Evolutionary conservation across 768 basidiomycete genomes (phyloP), one percentile per base, ranked within the genome.

Genomic region (Omphalotus guepiniiformis): DNA sequence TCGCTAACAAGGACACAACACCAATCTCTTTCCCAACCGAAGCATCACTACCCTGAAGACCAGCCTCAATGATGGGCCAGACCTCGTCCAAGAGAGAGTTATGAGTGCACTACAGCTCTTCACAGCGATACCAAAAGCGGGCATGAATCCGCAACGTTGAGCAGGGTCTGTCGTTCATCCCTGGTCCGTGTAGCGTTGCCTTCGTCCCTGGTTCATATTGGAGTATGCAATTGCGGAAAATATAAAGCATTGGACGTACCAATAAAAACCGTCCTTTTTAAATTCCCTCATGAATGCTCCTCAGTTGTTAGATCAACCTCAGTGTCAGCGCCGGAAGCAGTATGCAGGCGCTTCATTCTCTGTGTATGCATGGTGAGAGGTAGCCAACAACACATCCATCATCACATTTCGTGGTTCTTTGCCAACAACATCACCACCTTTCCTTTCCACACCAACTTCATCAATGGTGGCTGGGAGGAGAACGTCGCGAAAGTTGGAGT

Each of bases 211-310:
- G n/a, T n/a, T n/a, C n/a, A n/a, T n/a, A n/a, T n/a, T n/a, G n/a
- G n/a, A n/a, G n/a, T n/a, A n/a, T n/a, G n/a, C n/a, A n/a, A n/a
- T n/a, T n/a, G n/a, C n/a, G n/a, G 16, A 22, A 12, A 32, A 32
- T 21, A 45, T 1, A 37, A 29, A 39, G 25, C 21, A n/a, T 23
- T 18, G n/a, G 27, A 53, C 69, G 35, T 51, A 76, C 75, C 62
- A 67, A 59, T 85, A 86, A 55, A 87, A 88, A 0, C 63, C 60
- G 47, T 81, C 78, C 51, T 73, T 80, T 38, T 79, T 77, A 5
- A 71, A 82, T 83, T 0, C 86, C 85, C 35, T 88, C 81, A 48
- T 83, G 82, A 25, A 89, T 86, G 29, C 81, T 85, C 25, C 85
- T 63, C 39, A 75, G 56, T 48, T 80, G 78, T 80, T 83, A 87